These are phyloP conservation scores for Limnanthes douglasii DNA, from an alignment of 345 rosid genomes.

Conservation along the genomic window DNA sequence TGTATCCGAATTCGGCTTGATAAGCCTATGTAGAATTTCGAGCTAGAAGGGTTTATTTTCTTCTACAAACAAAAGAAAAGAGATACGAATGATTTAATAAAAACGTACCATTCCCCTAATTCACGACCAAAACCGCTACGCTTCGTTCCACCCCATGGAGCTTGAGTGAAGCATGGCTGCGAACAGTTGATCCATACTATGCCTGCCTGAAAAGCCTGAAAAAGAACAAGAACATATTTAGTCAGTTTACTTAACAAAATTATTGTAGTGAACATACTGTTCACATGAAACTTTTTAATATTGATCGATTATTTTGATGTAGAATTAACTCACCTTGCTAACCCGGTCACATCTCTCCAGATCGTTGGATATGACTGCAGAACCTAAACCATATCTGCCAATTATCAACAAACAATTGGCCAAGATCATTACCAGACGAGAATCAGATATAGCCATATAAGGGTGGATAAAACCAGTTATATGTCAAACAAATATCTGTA, in stretches of 20 bases:
- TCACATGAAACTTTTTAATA: neutral
- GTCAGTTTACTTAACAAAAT: conserved; percentile 2
- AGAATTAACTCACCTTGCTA: conserved; percentile 48
- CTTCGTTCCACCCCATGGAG: conserved; percentile 98
- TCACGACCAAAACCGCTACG: conserved; percentile 99
- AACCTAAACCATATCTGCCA: conserved; percentile 63
- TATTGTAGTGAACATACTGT: too few relatives aligned
- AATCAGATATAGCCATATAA: too few relatives aligned
- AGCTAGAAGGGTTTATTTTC: too few relatives aligned
- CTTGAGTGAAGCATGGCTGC: conserved; percentile 93
- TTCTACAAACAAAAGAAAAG: neutral
- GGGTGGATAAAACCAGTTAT: too few relatives aligned
- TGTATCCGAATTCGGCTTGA: too few relatives aligned
- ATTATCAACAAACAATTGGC: conserved; percentile 7
- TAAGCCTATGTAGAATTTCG: too few relatives aligned
- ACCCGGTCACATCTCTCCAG: conserved; percentile 87
- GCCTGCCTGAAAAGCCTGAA: conserved; percentile 70
- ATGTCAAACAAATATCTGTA: too few relatives aligned
- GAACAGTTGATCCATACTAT: conserved; percentile 96
- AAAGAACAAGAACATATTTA: conserved; percentile 1
- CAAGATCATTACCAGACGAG: conserved; percentile 5
- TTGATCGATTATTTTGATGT: neutral
- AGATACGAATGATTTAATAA: conserved; percentile 3
- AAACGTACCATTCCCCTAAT: conserved; percentile 77
- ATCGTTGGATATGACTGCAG: conserved; percentile 85